phyloP scores from a whole-genome alignment of 148 eudicot genomes.

The Amaranthus cruentus region DNA sequence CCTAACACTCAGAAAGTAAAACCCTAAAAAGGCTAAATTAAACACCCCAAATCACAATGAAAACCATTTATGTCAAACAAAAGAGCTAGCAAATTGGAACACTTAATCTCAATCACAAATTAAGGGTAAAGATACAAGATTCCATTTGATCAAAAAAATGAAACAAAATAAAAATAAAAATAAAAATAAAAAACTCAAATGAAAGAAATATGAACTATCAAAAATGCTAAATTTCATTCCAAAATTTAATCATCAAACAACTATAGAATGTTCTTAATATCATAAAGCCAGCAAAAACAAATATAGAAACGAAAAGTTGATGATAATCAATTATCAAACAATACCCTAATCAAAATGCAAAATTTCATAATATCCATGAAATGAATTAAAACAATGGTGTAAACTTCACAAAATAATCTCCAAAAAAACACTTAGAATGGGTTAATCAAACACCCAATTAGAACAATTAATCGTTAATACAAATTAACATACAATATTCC shows the following conservation, averaged over 20 bases:
- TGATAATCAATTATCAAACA: neutral
- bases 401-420: neutral
- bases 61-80: too few species aligned
- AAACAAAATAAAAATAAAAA: neutral
- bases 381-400: neutral
- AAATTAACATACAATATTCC: too few species aligned
- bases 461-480: too few species aligned
- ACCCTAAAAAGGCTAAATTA: too few species aligned
- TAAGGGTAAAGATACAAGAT: too few species aligned
- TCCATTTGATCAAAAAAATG: neutral
- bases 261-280: too few species aligned
- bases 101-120: too few species aligned
- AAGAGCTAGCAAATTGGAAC: too few species aligned
- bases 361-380: constrained; percentile 8
- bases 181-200: too few species aligned
- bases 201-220: neutral
- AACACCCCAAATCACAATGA: too few species aligned
- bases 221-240: neutral
- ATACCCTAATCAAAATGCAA: neutral
- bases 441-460: neutral
- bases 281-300: too few species aligned
- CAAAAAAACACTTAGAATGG: neutral
- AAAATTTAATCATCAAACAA: neutral
- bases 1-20: too few species aligned
- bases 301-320: neutral